Base-by-base conservation (phyloP, 1,284 basidiomycete species). In the Inonotus hispidus region DNA sequence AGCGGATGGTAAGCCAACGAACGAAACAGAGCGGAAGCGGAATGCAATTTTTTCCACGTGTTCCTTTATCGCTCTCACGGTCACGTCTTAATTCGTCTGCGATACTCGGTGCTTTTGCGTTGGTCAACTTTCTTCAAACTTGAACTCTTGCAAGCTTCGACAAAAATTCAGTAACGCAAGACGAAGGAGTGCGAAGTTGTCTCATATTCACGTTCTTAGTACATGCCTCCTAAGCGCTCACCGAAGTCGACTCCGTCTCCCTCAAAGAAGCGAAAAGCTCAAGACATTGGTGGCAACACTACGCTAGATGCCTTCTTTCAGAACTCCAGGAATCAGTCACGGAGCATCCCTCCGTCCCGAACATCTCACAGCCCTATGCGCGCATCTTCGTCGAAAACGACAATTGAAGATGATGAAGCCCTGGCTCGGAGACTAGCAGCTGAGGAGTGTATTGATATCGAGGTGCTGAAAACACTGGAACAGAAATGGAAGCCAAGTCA, bases 171-270 rank as follows among this genome's bases (percentile, higher is more conserved):
- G 27, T 19, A 8, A 41, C 58, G 10, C 32, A 14, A 23, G 16
- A n/a, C 19, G 7, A 8, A 38, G 19, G 35, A n/a, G 19, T 54
- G 19, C 41, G 23, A 47, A 55, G 32, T 23, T 55, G 21, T 27
- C 52, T 43, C 13, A 53, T 25, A 53, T 60, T 21, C 62, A 76
- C 4, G 38, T 16, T 52, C 35, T 32, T n/a, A n/a, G 37, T 72
- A 66, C 71, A 76, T 56, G 71, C 76, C 63, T 72, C 75, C 47
- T 71, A 74, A 71, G 65, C 73, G 69, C 14, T 14, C 63, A 66
- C 16, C 67, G 66, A 37, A 67, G 67, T 8, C 66, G 66, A 38
- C n/a, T 68, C 73, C 62, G 49, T 61, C 54, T 16, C 56, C 54
- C n/a, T n/a, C 49, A 50, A 61, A 64, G 56, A 64, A 59, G 55